phyloP scores from a whole-genome alignment of 306 rosid species.

The Vicia sativa region DNA sequence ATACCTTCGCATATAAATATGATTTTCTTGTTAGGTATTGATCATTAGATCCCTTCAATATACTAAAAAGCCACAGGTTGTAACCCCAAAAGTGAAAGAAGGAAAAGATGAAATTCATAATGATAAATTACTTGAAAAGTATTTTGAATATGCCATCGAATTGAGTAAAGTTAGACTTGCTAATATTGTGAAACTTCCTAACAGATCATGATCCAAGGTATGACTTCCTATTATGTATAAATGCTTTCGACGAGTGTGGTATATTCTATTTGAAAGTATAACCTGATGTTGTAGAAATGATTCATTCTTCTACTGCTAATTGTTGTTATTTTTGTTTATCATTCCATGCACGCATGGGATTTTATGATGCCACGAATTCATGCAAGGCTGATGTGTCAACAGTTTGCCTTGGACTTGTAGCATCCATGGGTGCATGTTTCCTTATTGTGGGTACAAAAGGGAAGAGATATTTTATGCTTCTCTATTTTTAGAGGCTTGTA shows the following conservation, averaged over 20 bases:
- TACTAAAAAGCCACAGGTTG: conserved; percentile 39
- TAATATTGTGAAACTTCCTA: conserved; percentile 64
- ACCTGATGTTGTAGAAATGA: too few species aligned
- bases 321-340: too few species aligned
- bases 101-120: conserved; percentile 43
- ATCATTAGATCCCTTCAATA: conserved; percentile 68
- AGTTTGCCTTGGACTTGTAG: too few species aligned
- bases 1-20: conserved; percentile 8
- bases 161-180: conserved; percentile 56
- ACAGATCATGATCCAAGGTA: conserved; percentile 79
- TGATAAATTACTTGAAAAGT: conserved; percentile 50
- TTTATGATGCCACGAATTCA: too few species aligned
- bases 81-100: conserved; percentile 44
- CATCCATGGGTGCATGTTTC: too few species aligned
- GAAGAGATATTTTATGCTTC: too few species aligned
- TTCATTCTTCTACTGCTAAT: too few species aligned
- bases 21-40: conserved; percentile 61
- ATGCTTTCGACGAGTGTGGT: conserved; percentile 8
- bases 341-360: too few species aligned
- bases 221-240: conserved; percentile 21
- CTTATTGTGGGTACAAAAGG: too few species aligned
- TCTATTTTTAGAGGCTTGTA: too few species aligned
- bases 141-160: conserved; percentile 44
- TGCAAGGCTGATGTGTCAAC: too few species aligned
- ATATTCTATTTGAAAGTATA: conserved; percentile 20